Base-by-base conservation (phyloP, 2,329 filamentous ascomycete species). In the Talaromyces atroroseus region DNA sequence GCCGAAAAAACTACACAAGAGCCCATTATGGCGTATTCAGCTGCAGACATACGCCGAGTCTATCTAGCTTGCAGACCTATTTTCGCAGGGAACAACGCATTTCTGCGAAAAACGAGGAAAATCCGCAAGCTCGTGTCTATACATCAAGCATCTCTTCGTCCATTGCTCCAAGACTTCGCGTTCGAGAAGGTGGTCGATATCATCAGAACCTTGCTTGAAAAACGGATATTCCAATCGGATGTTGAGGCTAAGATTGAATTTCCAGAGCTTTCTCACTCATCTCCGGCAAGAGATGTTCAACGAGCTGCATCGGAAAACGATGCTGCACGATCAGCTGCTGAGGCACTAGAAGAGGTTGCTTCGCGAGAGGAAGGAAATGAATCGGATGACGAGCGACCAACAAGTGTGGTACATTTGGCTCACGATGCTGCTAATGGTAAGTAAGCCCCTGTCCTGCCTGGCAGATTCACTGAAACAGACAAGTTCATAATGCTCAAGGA, bases 191-290 rank as follows among this genome's bases (percentile, higher is more conserved):
- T 56, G 2, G 47, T 51, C 23, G 23, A 56, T 49, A 55, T 55
- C 5, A 29, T 53, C 49, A 45, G 52, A 20, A 23, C 24, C 21
- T 54, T 58, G 29, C 57, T 56, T 16, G 52, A 55, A 5, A 26
- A 40, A n/a, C n/a, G 44, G 23, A 54, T 71, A 11, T 73, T 74
- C 56, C 60, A 68, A 54, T 71, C 67, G 1, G 66, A 72, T 26
- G 46, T 64, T 7, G 63, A 65, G 24, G 71, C 69, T 40, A 71
- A 68, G 56, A 60, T 65, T 47, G 63, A 65, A 51, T 74, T 73
- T 58, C 70, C 71, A 5, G 66, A 68, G 21, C 63, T 71, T 10
- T 73, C 70, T 38, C 59, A 57, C 18, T 61, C 63, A 6, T 65
- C 64, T 8, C 62, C 63, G 5, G 56, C 59, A 5, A 63, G 63